Evolutionary conservation across 805 yeast genomes (phyloP), one percentile per base, ranked within the genome.

Genomic region (Priceomyces carsonii): DNA sequence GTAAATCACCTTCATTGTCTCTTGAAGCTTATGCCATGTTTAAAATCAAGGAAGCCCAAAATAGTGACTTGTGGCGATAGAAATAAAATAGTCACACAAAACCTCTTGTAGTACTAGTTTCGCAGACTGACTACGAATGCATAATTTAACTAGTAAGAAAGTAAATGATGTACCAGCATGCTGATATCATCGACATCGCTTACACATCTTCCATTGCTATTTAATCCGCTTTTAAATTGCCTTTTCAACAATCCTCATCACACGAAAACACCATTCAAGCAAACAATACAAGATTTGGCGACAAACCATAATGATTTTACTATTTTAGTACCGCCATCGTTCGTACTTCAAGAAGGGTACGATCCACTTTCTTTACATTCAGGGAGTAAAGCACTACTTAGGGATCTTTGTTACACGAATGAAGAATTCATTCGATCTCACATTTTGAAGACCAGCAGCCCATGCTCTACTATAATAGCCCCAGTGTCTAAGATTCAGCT

Each of bases 361-460:
- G 71, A 67, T 39, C 59, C 64, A 10, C 36, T 50, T 5, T 39
- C 55, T 3, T 43, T 45, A 15, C 39, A 32, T 15, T 35, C 54
- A 3, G 36, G 50, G 8, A 39, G 41, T 18, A 56, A 68, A 7
- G 35, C 55, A 1, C 51, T 69, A 2, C 67, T 78, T 35, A 53
- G 50, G 3, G 85, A 80, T 2, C 55, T 78, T 9, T 80, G 86
- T 52, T 73, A 73, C 39, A 42, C 43, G 32, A 69, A 66, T 25
- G 75, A 74, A 21, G 85, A 79, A 17, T 84, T 83, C 52, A 61
- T 83, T 6, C 70, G 71, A 30, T 74, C 85, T 2, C 91, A 85
- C 53, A 72, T 85, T 16, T 56, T 83, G 13, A 55, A 67, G 29
- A 60, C 50, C 16, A 47, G 47, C 40, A 50, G 40, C 17, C 52